A percentile compares a stretch with the other conserved stretches of the same genome.
These are phyloP conservation scores for Corylus avellana DNA, from an alignment of 306 rosid genomes.

Conservation along the genomic window DNA sequence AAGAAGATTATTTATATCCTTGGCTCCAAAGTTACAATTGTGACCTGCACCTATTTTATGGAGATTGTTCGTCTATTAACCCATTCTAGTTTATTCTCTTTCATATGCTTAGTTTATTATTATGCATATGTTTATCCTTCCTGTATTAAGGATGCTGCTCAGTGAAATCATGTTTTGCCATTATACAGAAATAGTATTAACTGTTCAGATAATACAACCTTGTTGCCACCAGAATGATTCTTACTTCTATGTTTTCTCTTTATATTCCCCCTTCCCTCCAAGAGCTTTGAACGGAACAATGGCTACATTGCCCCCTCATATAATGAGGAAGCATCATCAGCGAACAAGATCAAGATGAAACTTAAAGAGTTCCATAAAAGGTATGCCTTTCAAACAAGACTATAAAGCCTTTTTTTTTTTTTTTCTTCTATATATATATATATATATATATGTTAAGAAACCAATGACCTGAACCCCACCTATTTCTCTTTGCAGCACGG, in stretches of 20 bases:
- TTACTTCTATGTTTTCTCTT: slow-evolving; percentile 10
- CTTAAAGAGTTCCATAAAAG: slow-evolving; percentile 90
- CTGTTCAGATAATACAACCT: neutral
- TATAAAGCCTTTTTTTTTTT: neutral
- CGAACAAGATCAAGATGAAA: slow-evolving; percentile 88
- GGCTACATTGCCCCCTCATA: slow-evolving; percentile 83
- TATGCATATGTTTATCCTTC: neutral
- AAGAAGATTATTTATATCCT: neutral
- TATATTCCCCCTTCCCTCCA: slow-evolving; percentile 16
- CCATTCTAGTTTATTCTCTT: neutral
- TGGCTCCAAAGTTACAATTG: slow-evolving; percentile 10
- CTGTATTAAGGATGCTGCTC: neutral
- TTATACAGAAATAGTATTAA: neutral
- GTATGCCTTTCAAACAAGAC: slow-evolving; percentile 31
- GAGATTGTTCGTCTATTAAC: neutral
- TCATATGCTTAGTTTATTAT: neutral
- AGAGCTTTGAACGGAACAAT: slow-evolving; percentile 58
- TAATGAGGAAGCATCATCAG: slow-evolving; percentile 73
- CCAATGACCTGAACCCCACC: neutral
- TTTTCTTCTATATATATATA: neutral
- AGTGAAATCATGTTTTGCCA: neutral
- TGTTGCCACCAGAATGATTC: neutral
- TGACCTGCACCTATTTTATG: slow-evolving; percentile 19
- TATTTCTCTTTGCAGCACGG: slow-evolving; percentile 61
- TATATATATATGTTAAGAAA: neutral